Conservation (phyloP, 1,284 basidiomycete genomes). For the Boletus coffeatus region DNA sequence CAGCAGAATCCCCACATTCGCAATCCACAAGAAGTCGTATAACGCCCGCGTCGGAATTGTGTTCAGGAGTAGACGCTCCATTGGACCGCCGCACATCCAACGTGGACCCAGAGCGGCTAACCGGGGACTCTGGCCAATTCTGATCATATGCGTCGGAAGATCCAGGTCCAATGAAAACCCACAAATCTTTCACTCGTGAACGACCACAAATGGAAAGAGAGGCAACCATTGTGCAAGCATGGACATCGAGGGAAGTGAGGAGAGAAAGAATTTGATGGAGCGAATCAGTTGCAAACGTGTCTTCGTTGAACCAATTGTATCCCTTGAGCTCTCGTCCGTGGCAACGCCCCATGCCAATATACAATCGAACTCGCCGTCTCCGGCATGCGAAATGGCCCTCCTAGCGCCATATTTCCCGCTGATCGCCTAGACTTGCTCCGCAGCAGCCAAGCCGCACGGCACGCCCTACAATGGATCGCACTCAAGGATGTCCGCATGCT, state of each 20-base stretch:
- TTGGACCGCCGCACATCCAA: constrained; percentile 31
- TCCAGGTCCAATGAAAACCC: constrained; percentile 65
- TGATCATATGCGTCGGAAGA: constrained; percentile 30
- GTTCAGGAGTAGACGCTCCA: constrained; percentile 31
- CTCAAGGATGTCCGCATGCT: constrained; percentile 36
- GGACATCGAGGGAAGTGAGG: constrained; percentile 58
- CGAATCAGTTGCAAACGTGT: constrained; percentile 72
- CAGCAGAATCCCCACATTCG: constrained; percentile 22
- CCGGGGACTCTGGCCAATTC: constrained; percentile 32
- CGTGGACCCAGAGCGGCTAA: constrained; percentile 31
- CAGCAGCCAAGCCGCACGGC: constrained; percentile 45
- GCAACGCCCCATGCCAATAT: constrained; percentile 41
- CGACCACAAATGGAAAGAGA: constrained; percentile 64
- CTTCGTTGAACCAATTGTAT: constrained; percentile 77
- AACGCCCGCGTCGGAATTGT: constrained; percentile 20
- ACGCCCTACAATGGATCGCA: constrained; percentile 35
- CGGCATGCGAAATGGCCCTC: constrained; percentile 44
- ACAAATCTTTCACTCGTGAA: constrained; percentile 70
- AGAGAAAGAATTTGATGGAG: constrained; percentile 67
- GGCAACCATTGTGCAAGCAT: constrained; percentile 61
- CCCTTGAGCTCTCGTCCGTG: constrained; percentile 33
- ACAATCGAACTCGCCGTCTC: constrained; percentile 46
- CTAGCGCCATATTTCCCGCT: constrained; percentile 23
- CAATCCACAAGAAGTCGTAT: constrained; percentile 20
- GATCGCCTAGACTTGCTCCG: constrained; percentile 40